Evolutionary conservation across 345 rosid species (phyloP), one percentile per base, ranked within the genome.

Genomic region (Syzygium jambos): DNA sequence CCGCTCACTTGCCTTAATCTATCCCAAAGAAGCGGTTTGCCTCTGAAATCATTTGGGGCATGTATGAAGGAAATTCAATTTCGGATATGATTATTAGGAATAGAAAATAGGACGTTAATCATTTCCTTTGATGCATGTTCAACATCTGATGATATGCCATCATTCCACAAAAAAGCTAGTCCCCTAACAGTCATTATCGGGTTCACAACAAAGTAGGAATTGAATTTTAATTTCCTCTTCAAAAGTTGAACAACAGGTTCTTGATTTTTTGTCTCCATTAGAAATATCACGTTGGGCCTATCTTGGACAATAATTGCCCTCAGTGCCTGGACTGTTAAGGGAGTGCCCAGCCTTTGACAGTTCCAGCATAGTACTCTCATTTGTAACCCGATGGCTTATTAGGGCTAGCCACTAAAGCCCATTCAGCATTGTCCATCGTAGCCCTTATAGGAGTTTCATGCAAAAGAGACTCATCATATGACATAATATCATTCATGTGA

Each of bases 161-260:
- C 27, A 21, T 55, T 21, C 4, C 59, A 21, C 22, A 9, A 25
- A 21, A 21, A 23, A 9, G 3, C 4, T 55, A 21, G 22, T 19
- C 59, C 11, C 6, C 11, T 0, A 0, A 0, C 6, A 2, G 25
- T 9, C 25, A n/a, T 12, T 56, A 23, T 23, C 25, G 6, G 61
- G 61, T 23, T 23, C 13, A 21, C 59, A 23, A 55, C 1, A 55
- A 55, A 55, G 22, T 2, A 21, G 2, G 21, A 8, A 7, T 55
- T 22, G 27, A 55, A 22, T 22, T 55, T 55, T 25, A 55, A 22
- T 22, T 8, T 41, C 43, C 25, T 55, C 59, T 55, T 55, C 11
- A 3, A 55, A 22, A 7, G 2, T 11, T 0, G 22, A 22, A 22
- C 8, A 55, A 55, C 59, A 22, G 3, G 21, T 56, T 22, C 27